phyloP scores from a whole-genome alignment of 2,329 filamentous ascomycete genomes.

The Rhynchosporium graminicola region DNA sequence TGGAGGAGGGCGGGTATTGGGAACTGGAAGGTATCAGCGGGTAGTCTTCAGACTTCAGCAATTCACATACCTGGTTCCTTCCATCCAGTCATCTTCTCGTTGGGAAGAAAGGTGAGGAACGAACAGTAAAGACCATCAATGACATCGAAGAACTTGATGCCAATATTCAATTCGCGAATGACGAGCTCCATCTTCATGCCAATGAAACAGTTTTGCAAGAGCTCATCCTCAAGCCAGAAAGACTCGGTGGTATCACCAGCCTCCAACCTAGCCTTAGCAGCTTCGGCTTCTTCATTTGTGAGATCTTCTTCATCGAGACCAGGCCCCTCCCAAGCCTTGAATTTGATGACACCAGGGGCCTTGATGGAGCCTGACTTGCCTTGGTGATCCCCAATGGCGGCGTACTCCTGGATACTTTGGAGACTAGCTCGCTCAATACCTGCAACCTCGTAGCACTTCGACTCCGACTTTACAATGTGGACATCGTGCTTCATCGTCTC shows the following conservation, averaged over 20 bases:
- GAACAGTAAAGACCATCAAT: constrained; percentile 57
- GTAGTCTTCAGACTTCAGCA: too few species aligned
- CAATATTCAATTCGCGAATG: constrained; percentile 59
- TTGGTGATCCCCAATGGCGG: constrained; percentile 41
- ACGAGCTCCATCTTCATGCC: constrained; percentile 64
- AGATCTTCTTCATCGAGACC: constrained; percentile 31
- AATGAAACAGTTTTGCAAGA: constrained; percentile 57
- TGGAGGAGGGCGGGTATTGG: constrained; percentile 35
- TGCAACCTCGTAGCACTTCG: constrained; percentile 62
- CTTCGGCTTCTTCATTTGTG: constrained; percentile 32
- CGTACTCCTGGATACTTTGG: constrained; percentile 49
- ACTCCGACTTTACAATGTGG: constrained; percentile 48
- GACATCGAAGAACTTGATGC: constrained; percentile 64
- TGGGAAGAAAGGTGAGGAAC: constrained; percentile 66
- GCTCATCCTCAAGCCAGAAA: constrained; percentile 69
- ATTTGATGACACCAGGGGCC: constrained; percentile 49
- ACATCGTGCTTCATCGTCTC: constrained; percentile 41
- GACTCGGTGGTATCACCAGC: constrained; percentile 45
- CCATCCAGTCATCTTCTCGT: constrained; percentile 69
- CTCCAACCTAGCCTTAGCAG: constrained; percentile 31
- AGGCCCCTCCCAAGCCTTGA: constrained; percentile 48
- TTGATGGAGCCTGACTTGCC: constrained; percentile 41
- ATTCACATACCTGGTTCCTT: constrained; percentile 51
- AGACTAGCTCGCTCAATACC: constrained; percentile 50
- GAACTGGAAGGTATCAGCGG: constrained; percentile 28